These are phyloP conservation scores for Conoideocrella luteorostrata DNA, from an alignment of 2,329 filamentous ascomycete species.

Conservation along the genomic window DNA sequence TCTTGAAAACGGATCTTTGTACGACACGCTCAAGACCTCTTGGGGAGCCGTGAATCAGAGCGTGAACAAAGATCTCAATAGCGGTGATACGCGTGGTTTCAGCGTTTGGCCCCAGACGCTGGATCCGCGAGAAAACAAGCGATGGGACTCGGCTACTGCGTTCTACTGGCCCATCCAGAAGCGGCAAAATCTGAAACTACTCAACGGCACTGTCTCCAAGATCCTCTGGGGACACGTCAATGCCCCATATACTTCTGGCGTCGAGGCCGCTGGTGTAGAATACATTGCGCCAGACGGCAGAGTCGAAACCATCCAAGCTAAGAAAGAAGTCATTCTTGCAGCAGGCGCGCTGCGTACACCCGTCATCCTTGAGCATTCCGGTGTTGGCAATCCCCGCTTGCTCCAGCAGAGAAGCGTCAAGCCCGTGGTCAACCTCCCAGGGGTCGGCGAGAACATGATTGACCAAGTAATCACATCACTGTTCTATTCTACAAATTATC, in stretches of 20 bases:
- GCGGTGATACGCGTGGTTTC: constrained; percentile 32
- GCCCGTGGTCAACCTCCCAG: constrained; percentile 37
- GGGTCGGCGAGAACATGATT: constrained; percentile 47
- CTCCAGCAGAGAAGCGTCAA: constrained; percentile 36
- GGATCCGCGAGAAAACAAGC: constrained; percentile 28
- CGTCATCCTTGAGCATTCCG: constrained; percentile 45
- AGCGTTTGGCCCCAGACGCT: constrained; percentile 32
- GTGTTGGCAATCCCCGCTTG: constrained; percentile 39
- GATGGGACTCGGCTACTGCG: constrained; percentile 35
- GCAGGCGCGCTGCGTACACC: constrained; percentile 46
- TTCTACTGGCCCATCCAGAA: constrained; percentile 33
- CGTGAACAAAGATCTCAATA: constrained; percentile 30
- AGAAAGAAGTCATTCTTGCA: constrained; percentile 40
- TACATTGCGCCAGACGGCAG: constrained; percentile 29
- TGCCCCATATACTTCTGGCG: constrained; percentile 1
- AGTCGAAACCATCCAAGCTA: constrained; percentile 27
- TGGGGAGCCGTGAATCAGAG: constrained; percentile 27
- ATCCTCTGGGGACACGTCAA: constrained; percentile 18
- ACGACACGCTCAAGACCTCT: constrained; percentile 20
- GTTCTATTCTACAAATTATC: constrained; percentile 16
- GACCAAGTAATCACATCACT: constrained; percentile 37
- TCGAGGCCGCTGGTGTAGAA: constrained; percentile 28
- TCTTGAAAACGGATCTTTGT: constrained; percentile 27
- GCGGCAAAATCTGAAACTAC: constrained; percentile 30
- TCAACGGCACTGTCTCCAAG: constrained; percentile 30